A percentile compares a stretch with the other conserved stretches of the same genome.
phyloP scores from a whole-genome alignment of 306 rosid genomes.

The Prinsepia uniflora region DNA sequence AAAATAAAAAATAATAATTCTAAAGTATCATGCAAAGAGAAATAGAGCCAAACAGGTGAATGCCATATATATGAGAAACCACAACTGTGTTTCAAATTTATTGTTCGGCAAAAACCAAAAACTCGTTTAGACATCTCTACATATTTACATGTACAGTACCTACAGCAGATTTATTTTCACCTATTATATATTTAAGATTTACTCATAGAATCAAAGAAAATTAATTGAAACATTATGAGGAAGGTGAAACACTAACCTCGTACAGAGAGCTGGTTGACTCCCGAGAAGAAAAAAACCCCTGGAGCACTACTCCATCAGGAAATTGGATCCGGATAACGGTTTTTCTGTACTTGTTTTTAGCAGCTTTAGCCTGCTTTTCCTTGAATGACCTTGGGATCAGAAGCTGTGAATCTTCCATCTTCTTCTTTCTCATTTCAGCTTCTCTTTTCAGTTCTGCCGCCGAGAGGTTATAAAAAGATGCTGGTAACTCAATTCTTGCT shows the following conservation, averaged over 20 bases:
- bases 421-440: constrained; percentile 79
- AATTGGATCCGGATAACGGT: constrained; percentile 77
- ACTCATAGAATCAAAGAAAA: neutral
- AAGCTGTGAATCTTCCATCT: constrained; percentile 87
- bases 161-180: neutral
- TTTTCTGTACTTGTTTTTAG: constrained; percentile 56
- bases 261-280: constrained; percentile 73
- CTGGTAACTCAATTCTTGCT: constrained; percentile 81
- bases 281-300: constrained; percentile 74
- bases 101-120: neutral
- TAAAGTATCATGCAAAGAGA: neutral
- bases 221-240: constrained; percentile 6
- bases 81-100: neutral
- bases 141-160: neutral
- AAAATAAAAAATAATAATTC: no score
- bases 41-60: neutral
- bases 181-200: neutral
- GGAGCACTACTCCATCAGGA: constrained; percentile 94
- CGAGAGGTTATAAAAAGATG: constrained; percentile 74
- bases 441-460: constrained; percentile 78
- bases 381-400: constrained; percentile 72
- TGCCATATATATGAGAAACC: neutral
- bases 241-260: constrained; percentile 53
- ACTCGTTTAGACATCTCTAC: neutral
- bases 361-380: constrained; percentile 90